Percentiles rank a stretch among this genome's conserved stretches.
Evolutionary conservation across 257 asterid genomes (phyloP).

Genomic region (Solanum pinnatisectum): DNA sequence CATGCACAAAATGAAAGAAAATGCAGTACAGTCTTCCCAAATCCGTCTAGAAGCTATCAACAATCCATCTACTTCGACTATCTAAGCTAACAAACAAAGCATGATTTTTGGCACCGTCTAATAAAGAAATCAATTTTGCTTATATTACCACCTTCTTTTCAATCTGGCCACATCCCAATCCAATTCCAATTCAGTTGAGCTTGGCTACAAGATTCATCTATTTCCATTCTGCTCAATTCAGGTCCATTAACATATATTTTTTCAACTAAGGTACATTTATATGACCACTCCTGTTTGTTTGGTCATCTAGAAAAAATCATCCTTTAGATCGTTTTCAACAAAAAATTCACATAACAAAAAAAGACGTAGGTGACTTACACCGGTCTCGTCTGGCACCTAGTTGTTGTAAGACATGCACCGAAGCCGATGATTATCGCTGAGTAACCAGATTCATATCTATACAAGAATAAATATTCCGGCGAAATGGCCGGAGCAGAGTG

Average conservation of each 20-base stretch:
- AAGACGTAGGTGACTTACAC: constrained; percentile 9
- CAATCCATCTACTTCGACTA: not conserved
- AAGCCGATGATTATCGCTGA: not conserved
- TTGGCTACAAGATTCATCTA: not conserved
- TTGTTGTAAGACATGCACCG: not conserved
- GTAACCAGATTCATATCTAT: constrained; percentile 28
- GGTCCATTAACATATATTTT: not conserved
- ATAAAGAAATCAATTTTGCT: not conserved
- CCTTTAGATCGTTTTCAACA: not conserved
- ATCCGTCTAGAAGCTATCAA: not conserved
- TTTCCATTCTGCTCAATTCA: not conserved
- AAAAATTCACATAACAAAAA: not conserved
- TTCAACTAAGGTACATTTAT: not conserved
- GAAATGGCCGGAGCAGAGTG: constrained; percentile 5
- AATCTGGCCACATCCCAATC: not conserved
- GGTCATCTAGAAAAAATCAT: not conserved
- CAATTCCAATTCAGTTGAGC: not conserved
- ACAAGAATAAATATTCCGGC: constrained; percentile 16
- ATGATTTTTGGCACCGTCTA: not conserved
- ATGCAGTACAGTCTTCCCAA: not conserved
- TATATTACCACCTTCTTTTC: not conserved
- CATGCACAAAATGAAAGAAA: not conserved
- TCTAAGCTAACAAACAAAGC: not conserved
- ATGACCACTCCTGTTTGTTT: not conserved
- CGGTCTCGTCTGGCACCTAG: constrained; percentile 7